Conservation (phyloP, 2,329 filamentous ascomycete genomes). For the Diaporthe vaccinii region DNA sequence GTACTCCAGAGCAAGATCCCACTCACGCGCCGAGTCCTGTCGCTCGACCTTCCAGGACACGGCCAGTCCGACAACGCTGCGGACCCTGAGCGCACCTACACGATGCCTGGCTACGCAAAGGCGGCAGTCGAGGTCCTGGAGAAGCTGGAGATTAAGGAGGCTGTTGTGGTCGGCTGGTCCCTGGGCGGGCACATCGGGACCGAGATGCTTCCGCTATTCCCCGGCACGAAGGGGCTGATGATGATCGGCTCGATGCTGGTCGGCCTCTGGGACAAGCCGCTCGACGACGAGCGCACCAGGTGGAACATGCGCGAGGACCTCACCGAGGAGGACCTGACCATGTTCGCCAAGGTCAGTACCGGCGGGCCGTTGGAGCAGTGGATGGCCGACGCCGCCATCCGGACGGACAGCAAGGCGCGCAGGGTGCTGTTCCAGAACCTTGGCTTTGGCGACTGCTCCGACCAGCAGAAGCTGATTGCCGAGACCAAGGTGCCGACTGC, state of each 20-base stretch:
- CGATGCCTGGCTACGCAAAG: background rate
- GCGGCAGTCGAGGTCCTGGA: background rate
- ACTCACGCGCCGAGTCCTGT: background rate
- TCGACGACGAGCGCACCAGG: background rate
- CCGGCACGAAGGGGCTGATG: background rate
- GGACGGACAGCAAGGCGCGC: background rate
- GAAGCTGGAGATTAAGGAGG: slow-evolving; percentile 2
- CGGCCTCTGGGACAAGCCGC: background rate
- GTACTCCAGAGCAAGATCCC: background rate
- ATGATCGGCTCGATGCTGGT: background rate
- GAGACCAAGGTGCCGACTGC: background rate
- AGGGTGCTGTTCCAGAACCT: background rate
- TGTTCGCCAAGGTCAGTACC: background rate
- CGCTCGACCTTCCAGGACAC: background rate
- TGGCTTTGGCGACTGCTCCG: background rate
- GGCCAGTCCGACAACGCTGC: background rate
- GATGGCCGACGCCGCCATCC: background rate
- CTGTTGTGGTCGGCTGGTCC: slow-evolving; percentile 1
- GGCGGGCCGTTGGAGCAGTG: background rate
- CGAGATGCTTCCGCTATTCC: background rate
- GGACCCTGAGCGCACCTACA: background rate
- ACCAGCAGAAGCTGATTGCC: background rate
- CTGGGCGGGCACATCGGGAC: background rate
- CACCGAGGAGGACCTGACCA: background rate
- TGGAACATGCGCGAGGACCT: slow-evolving; percentile 6